Percentiles rank a stretch among this genome's conserved stretches.
Conservation (phyloP, 2,329 filamentous ascomycete species). For the Fusarium papillatum region DNA sequence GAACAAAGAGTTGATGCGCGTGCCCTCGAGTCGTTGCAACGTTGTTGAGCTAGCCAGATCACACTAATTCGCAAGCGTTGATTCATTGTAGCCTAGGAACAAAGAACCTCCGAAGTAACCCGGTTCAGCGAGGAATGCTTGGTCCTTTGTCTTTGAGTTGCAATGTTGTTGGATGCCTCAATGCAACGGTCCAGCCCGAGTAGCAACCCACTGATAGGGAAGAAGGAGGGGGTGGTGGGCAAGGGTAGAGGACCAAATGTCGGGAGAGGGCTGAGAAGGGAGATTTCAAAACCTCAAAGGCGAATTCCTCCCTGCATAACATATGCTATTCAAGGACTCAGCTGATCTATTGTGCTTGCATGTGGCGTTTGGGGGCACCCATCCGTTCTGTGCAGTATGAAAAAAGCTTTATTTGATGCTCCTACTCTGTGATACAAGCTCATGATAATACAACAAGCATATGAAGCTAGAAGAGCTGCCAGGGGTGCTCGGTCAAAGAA, state of each 20-base stretch:
- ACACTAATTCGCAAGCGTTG: not conserved
- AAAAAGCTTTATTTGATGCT: not conserved
- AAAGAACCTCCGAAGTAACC: not conserved
- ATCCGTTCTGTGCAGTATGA: not conserved
- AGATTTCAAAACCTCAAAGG: not conserved
- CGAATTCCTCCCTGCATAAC: not conserved
- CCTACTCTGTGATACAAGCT: not conserved
- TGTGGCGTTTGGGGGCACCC: not conserved
- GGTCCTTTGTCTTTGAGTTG: not conserved
- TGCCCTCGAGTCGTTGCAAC: not conserved
- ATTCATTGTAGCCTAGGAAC: not conserved
- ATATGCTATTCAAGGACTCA: not conserved
- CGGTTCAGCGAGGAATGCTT: not conserved
- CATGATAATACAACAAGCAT: not conserved
- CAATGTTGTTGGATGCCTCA: not conserved
- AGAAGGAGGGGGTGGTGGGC: not conserved
- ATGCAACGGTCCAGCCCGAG: not conserved
- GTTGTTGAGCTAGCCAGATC: not conserved
- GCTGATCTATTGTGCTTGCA: not conserved
- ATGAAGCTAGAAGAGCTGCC: not conserved
- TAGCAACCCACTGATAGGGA: not conserved
- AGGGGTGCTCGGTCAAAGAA: not conserved
- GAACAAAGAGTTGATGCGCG: not conserved
- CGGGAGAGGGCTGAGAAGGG: not conserved
- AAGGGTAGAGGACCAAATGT: not conserved